A percentile compares a stretch with the other conserved stretches of the same genome.
These are phyloP conservation scores for Leucocoprinus birnbaumii DNA, from an alignment of 768 basidiomycete genomes.

Conservation along the genomic window DNA sequence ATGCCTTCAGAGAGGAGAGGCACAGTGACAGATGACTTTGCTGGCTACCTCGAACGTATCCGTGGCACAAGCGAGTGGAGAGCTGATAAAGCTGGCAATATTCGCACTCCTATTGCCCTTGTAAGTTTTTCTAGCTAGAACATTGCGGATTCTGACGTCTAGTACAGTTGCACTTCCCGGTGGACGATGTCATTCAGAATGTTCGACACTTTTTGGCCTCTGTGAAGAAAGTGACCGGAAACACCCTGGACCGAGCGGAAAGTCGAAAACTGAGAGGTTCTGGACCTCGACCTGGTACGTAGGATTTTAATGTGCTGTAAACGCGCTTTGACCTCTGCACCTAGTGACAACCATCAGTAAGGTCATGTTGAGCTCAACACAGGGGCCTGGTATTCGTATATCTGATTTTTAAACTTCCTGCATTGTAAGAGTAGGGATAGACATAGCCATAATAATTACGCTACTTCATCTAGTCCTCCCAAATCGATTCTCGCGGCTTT, in stretches of 20 bases:
- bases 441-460: not conserved
- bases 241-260: constrained; percentile 52
- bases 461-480: constrained; percentile 12
- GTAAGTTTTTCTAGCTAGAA: constrained; percentile 37
- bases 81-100: constrained; percentile 83
- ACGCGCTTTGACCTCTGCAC: constrained; percentile 8
- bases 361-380: constrained; percentile 80
- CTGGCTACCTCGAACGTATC: constrained; percentile 74
- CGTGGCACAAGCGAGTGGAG: constrained; percentile 90
- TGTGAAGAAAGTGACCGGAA: constrained; percentile 74
- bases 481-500: constrained; percentile 5
- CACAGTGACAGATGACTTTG: constrained; percentile 89
- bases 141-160: not conserved
- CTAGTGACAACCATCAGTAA: constrained; percentile 75
- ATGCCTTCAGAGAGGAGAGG: constrained; percentile 96
- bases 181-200: constrained; percentile 77
- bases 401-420: constrained; percentile 55
- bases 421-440: constrained; percentile 9
- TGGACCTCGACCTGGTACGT: constrained; percentile 47
- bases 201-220: constrained; percentile 70
- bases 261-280: constrained; percentile 32
- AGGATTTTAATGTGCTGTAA: not conserved
- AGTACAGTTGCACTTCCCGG: constrained; percentile 69
- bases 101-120: constrained; percentile 78
- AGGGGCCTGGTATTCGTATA: constrained; percentile 89